These are phyloP conservation scores for Canna indica DNA, from an alignment of 176 grass and related monocot species.

Conservation along the genomic window DNA sequence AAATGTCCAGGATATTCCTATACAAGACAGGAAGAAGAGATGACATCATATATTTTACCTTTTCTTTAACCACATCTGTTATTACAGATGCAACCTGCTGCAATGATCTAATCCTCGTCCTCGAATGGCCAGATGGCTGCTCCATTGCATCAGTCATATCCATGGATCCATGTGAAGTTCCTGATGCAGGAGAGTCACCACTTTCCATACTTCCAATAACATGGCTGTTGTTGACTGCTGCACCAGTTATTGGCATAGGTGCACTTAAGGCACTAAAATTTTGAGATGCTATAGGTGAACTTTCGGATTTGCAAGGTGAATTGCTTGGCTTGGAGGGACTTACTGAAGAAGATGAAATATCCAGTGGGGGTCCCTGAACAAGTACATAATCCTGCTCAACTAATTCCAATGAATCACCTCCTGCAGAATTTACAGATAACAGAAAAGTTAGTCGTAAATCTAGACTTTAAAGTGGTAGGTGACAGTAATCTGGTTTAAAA, in stretches of 20 bases:
- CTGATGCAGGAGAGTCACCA: constrained; percentile 55
- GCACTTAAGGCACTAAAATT: constrained; percentile 50
- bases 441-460: constrained; percentile 24
- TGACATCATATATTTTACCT: constrained; percentile 39
- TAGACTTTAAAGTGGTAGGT: constrained; percentile 8
- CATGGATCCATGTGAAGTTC: constrained; percentile 70
- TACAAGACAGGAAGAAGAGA: constrained; percentile 11
- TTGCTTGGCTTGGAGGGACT: constrained; percentile 34
- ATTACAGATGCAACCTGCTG: constrained; percentile 65
- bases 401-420: constrained; percentile 88
- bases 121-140: constrained; percentile 56
- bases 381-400: constrained; percentile 96
- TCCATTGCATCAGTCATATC: constrained; percentile 69
- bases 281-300: constrained; percentile 47
- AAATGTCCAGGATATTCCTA: neutral
- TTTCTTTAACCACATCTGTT: constrained; percentile 70
- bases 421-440: constrained; percentile 55
- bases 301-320: constrained; percentile 48
- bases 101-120: constrained; percentile 62
- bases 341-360: constrained; percentile 54
- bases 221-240: constrained; percentile 27
- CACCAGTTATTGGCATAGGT: constrained; percentile 72
- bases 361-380: constrained; percentile 53
- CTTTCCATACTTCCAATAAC: constrained; percentile 56
- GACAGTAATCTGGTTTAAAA: neutral